Base-by-base conservation (phyloP, 441 rosid genomes). In the Adansonia gregorii region DNA sequence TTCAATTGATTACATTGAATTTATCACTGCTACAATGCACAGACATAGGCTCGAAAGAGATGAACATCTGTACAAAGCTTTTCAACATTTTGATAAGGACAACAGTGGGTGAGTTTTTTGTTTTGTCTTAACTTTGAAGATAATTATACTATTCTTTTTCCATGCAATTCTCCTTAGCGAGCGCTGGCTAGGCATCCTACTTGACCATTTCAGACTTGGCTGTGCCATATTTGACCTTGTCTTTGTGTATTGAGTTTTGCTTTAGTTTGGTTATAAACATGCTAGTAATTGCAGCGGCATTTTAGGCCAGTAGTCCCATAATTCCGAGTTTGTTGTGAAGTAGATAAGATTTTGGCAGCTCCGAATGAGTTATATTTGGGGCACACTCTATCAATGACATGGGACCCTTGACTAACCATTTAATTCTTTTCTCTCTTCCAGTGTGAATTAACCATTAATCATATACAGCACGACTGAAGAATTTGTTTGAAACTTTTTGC, bases 261-360 rank as follows among this genome's bases (percentile, higher is more conserved):
- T 43, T 55, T 59, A 59, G 43, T 27, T 61, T 27, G 67, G 4
- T 17, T 17, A 5, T 1, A 31, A 63, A 63, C 45, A 14, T 31
- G 45, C 43, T 63, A 35, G 58, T 60, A 43, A 4, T 19, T 31
- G 39, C 39, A 31, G 9, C 11, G 58, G 8, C 39, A 19, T 17
- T 72, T 56, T 39, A 72, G 76, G 65, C 20, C 19, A 39, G 48
- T 43, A 11, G 6, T 73, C 39, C 54, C 45, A 60, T 45, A 10
- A 22, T 51, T 54, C 15, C 17, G 3, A 10, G 67, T 58, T 59
- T 43, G 39, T 20, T 35, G 19, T 56, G 52, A 6, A 19, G 3
- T 59, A 51, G 11, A 22, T 59, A n/a, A 20, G 51, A 19, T 31
- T 20, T 15, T 12, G 11, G 46, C 10, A 8, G 8, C 46, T n/a